Evolutionary conservation across 805 yeast genomes (phyloP).

Genomic region (Yamadazyma olivae): DNA sequence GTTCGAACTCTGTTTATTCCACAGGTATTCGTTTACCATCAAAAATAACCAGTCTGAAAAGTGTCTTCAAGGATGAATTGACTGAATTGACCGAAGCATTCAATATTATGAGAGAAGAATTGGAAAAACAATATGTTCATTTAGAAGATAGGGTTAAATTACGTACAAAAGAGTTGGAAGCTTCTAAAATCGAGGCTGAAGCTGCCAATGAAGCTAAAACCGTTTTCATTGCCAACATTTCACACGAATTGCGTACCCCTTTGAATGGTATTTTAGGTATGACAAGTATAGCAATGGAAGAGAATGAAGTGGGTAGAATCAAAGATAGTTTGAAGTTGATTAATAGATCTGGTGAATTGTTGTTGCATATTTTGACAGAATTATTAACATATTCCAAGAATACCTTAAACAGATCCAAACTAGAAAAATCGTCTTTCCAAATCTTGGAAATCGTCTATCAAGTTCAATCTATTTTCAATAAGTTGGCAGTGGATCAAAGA

Average conservation of each 20-base stretch:
- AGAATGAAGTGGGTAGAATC: conserved; percentile 62
- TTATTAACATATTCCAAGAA: conserved; percentile 89
- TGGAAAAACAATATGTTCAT: conserved; percentile 78
- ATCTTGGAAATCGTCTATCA: conserved; percentile 81
- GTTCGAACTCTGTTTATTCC: conserved; percentile 37
- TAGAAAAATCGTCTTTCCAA: conserved; percentile 80
- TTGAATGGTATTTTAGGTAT: conserved; percentile 94
- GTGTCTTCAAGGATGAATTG: conserved; percentile 75
- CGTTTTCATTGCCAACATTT: conserved; percentile 29
- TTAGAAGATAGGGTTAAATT: conserved; percentile 85
- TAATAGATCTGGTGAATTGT: conserved; percentile 85
- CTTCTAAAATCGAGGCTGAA: conserved; percentile 86
- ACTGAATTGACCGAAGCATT: conserved; percentile 86
- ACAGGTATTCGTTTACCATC: conserved; percentile 40
- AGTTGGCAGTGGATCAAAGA: conserved; percentile 72
- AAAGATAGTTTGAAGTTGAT: conserved; percentile 77
- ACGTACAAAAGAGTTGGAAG: conserved; percentile 84
- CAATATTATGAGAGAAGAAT: conserved; percentile 85
- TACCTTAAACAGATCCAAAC: conserved; percentile 75
- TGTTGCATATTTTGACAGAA: conserved; percentile 87
- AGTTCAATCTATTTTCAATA: conserved; percentile 79
- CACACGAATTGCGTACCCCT: conserved; percentile 83
- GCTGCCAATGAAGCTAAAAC: conserved; percentile 96
- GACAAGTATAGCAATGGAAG: conserved; percentile 93
- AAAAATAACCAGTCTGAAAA: conserved; percentile 31